Percentiles rank a stretch among this genome's conserved stretches.
Conservation (phyloP, 2,329 filamentous ascomycete species). For the Fusarium brevicatenulatum region DNA sequence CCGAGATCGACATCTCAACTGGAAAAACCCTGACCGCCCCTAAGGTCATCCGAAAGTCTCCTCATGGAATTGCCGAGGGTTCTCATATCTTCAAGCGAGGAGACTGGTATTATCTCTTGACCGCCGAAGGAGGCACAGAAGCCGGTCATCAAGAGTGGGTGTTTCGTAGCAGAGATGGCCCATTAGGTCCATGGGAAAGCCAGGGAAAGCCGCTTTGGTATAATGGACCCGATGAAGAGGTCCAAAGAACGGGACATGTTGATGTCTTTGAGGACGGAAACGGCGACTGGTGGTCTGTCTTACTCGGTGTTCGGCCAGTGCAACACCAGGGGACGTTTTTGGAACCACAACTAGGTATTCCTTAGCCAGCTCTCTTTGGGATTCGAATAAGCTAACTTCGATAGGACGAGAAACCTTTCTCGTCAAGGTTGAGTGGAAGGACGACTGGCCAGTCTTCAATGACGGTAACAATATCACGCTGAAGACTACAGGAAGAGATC, state of each 20-base stretch:
- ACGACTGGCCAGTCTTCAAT: constrained; percentile 43
- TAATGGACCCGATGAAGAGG: constrained; percentile 58
- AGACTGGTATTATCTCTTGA: constrained; percentile 41
- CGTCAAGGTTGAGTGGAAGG: constrained; percentile 40
- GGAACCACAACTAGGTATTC: constrained; percentile 40
- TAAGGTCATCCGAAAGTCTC: constrained; percentile 50
- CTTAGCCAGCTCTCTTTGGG: rapidly evolving
- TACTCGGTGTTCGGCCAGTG: constrained; percentile 37
- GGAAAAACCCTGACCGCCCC: constrained; percentile 53
- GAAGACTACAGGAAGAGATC: constrained; percentile 23
- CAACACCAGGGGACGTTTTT: constrained; percentile 16
- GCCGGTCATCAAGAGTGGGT: constrained; percentile 64
- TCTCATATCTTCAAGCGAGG: constrained; percentile 44
- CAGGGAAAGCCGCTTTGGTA: constrained; percentile 42
- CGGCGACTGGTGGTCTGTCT: constrained; percentile 39
- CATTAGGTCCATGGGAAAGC: constrained; percentile 61
- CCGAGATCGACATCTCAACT: constrained; percentile 54
- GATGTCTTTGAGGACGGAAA: constrained; percentile 40
- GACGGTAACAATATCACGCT: constrained; percentile 38
- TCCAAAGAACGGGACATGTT: constrained; percentile 53
- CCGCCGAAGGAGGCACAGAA: constrained; percentile 42
- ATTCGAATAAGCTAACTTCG: neutral
- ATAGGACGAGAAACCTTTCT: constrained; percentile 42
- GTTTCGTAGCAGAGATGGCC: constrained; percentile 54
- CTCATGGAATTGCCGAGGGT: constrained; percentile 55